These are phyloP conservation scores for Excoecaria agallocha DNA, from an alignment of 345 rosid genomes.

Conservation along the genomic window DNA sequence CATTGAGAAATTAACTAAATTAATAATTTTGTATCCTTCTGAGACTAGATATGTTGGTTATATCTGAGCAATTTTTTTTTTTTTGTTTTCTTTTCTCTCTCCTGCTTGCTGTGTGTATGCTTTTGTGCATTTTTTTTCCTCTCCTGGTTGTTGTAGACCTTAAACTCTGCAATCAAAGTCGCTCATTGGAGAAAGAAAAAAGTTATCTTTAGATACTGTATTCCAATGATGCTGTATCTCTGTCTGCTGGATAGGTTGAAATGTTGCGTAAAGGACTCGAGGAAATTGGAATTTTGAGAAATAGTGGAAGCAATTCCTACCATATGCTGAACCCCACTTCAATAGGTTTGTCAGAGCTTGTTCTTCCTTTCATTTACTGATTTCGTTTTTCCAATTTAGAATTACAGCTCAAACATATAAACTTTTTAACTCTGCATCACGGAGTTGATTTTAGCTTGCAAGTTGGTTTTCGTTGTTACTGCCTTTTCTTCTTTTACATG, in stretches of 20 bases:
- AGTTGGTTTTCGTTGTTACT: constrained; percentile 7
- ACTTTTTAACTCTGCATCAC: constrained; percentile 9
- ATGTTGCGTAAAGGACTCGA: constrained; percentile 66
- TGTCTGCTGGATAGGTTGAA: constrained; percentile 49
- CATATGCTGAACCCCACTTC: constrained; percentile 84
- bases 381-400: background rate
- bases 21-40: background rate
- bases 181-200: background rate
- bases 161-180: background rate
- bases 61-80: too few relatives aligned
- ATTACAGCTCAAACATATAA: background rate
- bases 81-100: too few relatives aligned
- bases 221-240: constrained; percentile 13
- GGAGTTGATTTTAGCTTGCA: background rate
- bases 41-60: too few relatives aligned
- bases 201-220: constrained; percentile 3
- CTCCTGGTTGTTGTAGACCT: background rate
- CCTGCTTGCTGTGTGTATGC: too few relatives aligned
- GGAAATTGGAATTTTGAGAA: constrained; percentile 75
- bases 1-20: background rate
- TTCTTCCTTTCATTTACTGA: background rate
- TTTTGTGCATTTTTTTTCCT: background rate
- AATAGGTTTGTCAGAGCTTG: constrained; percentile 53
- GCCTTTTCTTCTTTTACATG: constrained; percentile 5
- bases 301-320: constrained; percentile 42